Evolutionary conservation across 106 monocot genomes (phyloP), one percentile per base, ranked within the genome.

Genomic region (Gastrodia elata): DNA sequence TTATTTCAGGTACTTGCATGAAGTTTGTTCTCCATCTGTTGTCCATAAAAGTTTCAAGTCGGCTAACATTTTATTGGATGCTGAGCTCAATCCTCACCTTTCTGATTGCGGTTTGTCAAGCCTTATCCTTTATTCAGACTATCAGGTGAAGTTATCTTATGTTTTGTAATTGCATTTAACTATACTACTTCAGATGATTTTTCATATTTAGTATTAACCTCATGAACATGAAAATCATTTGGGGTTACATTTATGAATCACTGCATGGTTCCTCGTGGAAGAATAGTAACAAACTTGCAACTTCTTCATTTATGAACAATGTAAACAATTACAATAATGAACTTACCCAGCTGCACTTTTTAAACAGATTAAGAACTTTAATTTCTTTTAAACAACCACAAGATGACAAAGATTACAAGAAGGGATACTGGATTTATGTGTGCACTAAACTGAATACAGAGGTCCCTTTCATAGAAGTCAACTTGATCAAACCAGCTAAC

Each of bases 21-120:
- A 88, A 68, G 83, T 81, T 59, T 92, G 92, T 76, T 92, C 84
- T 2, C 92, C 92, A 2, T 82, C 84, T 39, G 56, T 89, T 74
- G 71, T 89, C 28, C 92, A 86, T 73, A 92, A 89, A 71, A 86
- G 86, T 58, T 86, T 92, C 72, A 92, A 84, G 71, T 92, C 92
- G 44, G 86, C 84, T 11, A 92, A 92, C 38, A 92, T 92, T 73
- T 75, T 92, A 65, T 76, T 92, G 68, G 92, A 92, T 56, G 39
- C 39, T 26, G 92, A 92, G 68, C 82, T 92, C 38, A 86, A 86
- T 48, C 92, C 91, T 49, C 88, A 88, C 40, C 48, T 91, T 72
- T 91, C 91, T 38, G 88, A 91, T 52, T 86, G 75, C 72, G 91
- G 91, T 38, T 59, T 91, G 27, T 65, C 84, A n/a, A 64, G 38